Base-by-base conservation (phyloP, 768 basidiomycete species). In the Agaricus sinodeliciosus region DNA sequence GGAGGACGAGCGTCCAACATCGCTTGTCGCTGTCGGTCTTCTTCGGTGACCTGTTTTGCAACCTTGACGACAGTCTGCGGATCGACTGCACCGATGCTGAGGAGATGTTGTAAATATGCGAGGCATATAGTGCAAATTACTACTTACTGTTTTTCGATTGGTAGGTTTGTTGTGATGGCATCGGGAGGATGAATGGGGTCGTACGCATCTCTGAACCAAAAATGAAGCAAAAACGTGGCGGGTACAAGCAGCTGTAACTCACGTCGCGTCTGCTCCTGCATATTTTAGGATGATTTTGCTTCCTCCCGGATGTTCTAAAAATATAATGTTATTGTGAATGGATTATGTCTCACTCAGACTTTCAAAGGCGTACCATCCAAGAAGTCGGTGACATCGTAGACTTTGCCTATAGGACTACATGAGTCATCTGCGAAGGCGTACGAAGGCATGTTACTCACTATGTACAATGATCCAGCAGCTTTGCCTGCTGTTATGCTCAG, bases 261-360 rank as follows among this genome's bases (percentile, higher is more conserved):
- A 89, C 83, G 87, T 95, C 34, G 90, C 90, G 63, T 93, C 93
- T 63, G 84, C 86, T 19, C 94, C 94, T 1, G 88, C 91, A 60
- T 93, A 90, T 64, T 90, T 90, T 49, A 94, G 65, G 44, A 94
- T 86, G 60, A 94, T 89, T 62, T 81, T 85, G 63, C 82, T 82
- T 11, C 92, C 92, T 28, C 91, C 90, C 76, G 61, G 52, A 44
- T 55, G 40, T 62, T 45, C 27, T 48, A 49, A 34, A n/a, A 44
- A 18, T 16, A 16, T 9, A 39, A 9, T 22, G 36, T 48, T 16
- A 44, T 19, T n/a, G 27, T 3, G 39, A 4, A 40, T 52, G 26
- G 16, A 25, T 18, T 22, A 22, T 35, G 42, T 53, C 16, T 46
- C 35, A 35, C 19, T 53, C 16, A 40, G n/a, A 25, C 22, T 39